Conservation (phyloP, 2,329 filamentous ascomycete genomes). For the Curvularia verruculosa region DNA sequence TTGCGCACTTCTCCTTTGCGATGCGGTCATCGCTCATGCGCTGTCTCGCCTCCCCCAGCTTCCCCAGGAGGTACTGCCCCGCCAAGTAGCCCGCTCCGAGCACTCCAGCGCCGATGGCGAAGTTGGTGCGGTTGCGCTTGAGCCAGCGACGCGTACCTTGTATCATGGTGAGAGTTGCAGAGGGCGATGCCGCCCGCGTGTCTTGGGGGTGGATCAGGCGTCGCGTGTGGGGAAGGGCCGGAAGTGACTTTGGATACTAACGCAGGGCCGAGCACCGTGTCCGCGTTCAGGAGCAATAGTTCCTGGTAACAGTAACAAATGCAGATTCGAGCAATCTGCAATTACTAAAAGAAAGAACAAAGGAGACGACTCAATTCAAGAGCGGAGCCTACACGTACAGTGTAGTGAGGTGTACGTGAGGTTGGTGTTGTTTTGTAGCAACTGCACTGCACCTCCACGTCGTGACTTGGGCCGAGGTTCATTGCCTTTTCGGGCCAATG, state of each 20-base stretch:
- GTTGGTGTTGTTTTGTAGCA: constrained; percentile 15
- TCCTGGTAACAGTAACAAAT: background rate
- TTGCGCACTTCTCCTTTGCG: constrained; percentile 87
- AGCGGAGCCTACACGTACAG: background rate
- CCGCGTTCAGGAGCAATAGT: background rate
- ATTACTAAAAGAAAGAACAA: background rate
- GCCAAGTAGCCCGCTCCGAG: constrained; percentile 89
- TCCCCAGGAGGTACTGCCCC: constrained; percentile 88
- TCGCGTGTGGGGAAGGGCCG: constrained; percentile 21
- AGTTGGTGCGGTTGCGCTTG: constrained; percentile 84
- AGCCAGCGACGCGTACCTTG: constrained; percentile 86
- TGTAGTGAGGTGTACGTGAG: constrained; percentile 11
- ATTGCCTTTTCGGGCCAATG: constrained; percentile 22
- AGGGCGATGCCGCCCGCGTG: constrained; percentile 7
- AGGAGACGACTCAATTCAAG: background rate
- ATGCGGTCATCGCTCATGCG: constrained; percentile 96
- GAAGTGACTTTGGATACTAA: background rate
- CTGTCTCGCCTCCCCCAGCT: constrained; percentile 91
- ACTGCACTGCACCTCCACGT: background rate
- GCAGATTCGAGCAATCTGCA: background rate
- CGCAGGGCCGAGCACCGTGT: background rate
- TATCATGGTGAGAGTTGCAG: constrained; percentile 58
- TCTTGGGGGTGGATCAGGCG: constrained; percentile 15
- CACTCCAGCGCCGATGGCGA: constrained; percentile 86
- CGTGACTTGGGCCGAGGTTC: constrained; percentile 25